Conservation (phyloP, 345 rosid genomes). For the Erucastrum elatum region DNA sequence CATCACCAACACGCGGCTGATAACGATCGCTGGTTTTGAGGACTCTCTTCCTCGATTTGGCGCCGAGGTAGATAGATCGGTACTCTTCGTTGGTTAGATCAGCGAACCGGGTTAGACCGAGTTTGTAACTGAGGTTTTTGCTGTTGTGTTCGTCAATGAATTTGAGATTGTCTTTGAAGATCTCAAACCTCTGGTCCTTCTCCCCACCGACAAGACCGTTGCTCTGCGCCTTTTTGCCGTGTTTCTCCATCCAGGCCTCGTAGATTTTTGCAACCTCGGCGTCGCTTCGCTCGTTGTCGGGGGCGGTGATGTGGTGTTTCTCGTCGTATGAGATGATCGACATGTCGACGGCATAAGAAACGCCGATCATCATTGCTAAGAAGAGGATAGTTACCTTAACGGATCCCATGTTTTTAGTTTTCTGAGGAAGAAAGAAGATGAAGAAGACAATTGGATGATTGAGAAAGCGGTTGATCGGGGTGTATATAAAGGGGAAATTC, state of each 20-base stretch:
- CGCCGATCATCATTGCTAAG: slow-evolving; percentile 42
- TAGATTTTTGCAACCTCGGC: slow-evolving; percentile 65
- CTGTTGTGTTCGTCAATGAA: slow-evolving; percentile 80
- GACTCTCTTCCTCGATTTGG: slow-evolving; percentile 42
- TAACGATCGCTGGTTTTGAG: slow-evolving; percentile 54
- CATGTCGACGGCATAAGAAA: slow-evolving; percentile 72
- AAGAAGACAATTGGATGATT: slow-evolving; percentile 12
- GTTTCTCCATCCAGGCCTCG: slow-evolving; percentile 71
- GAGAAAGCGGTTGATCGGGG: slow-evolving; percentile 5
- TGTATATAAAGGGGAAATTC: slow-evolving; percentile 24
- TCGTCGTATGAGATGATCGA: slow-evolving; percentile 75
- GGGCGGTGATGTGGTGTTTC: slow-evolving; percentile 39
- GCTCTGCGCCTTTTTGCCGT: slow-evolving; percentile 61
- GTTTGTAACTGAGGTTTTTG: slow-evolving; percentile 53
- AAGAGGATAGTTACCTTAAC: slow-evolving; percentile 41
- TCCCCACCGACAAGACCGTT: slow-evolving; percentile 46
- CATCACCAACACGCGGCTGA: slow-evolving; percentile 58
- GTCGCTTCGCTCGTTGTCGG: slow-evolving; percentile 50
- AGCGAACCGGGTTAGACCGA: slow-evolving; percentile 87
- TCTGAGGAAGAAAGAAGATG: slow-evolving; percentile 2
- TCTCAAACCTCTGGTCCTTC: slow-evolving; percentile 52
- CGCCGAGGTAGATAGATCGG: slow-evolving; percentile 68
- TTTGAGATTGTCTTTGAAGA: slow-evolving; percentile 81
- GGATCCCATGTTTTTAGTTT: slow-evolving; percentile 35
- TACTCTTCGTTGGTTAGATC: slow-evolving; percentile 93